Base-by-base conservation (phyloP, 164 flowering plant genomes). In the Stephania yunnanensis region DNA sequence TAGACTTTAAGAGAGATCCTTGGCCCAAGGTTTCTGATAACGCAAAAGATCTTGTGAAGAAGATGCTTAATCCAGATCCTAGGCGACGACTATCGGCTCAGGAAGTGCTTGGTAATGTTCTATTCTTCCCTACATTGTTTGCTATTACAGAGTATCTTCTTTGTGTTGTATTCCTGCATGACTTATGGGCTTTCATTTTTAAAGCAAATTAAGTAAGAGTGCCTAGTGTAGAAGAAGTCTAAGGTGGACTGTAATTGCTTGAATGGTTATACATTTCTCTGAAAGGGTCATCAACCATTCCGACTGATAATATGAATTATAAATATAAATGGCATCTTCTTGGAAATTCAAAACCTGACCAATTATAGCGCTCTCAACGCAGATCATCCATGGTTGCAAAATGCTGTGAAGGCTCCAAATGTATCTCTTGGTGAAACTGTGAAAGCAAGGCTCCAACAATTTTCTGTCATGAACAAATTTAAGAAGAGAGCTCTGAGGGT, bases 401-500 rank as follows among this genome's bases (percentile, higher is more conserved):
- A 95, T 82, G 91, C 89, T 19, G 89, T 90, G 81, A 95, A 83
- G 77, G 98, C 98, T 81, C 94, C 97, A 30, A 88, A 93, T 84
- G 97, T 95, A 68, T 82, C 89, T 53, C 83, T 95, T 20, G 98
- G 98, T 71, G 97, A 93, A 84, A 89, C 89, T 12, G 97, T 95
- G 67, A 93, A 78, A 82, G 93, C 97, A 42, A 90, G 98, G 80
- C 93, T 95, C 71, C 88, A 89, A 79, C 98, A 95, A 76, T 95
- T 95, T 77, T 88, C 98, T 69, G 85, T 94, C 17, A 87, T 94
- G 97, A 92, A 92, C 86, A 94, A 92, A 82, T 88, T 95, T 70
- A 95, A 95, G 85, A 95, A 93, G 85, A 89, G 89, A 88, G 98
- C 98, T 74, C 84, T 95, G 6, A 86, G 87, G 93, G 98, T 93